Evolutionary conservation across 306 rosid species (phyloP).

Genomic region (Vicia villosa): DNA sequence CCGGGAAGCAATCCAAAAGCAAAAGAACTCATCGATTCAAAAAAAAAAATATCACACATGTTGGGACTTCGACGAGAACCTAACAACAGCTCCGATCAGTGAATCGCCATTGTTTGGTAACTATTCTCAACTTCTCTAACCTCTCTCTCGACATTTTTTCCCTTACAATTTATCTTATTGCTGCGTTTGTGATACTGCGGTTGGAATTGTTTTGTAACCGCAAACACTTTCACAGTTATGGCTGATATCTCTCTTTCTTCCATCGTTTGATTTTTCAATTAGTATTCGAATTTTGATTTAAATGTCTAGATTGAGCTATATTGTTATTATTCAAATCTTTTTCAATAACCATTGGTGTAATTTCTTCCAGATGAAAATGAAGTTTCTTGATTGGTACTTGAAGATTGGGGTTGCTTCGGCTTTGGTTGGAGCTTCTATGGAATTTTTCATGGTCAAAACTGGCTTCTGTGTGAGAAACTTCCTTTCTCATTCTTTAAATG

Average conservation of each 20-base stretch:
- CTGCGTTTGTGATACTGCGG: too few species aligned
- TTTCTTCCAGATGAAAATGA: conserved; percentile 53
- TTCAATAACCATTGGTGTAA: not conserved
- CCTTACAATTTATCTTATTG: too few species aligned
- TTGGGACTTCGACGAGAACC: not conserved
- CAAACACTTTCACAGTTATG: too few species aligned
- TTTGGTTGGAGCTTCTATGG: conserved; percentile 90
- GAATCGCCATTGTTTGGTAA: not conserved
- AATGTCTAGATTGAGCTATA: not conserved
- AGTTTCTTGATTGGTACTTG: conserved; percentile 85
- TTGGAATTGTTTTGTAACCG: too few species aligned
- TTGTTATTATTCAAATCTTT: not conserved
- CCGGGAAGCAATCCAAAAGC: too few species aligned
- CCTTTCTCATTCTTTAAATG: conserved; percentile 42
- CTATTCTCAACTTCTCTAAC: not conserved
- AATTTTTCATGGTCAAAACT: conserved; percentile 83
- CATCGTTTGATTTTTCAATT: not conserved
- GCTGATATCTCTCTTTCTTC: too few species aligned
- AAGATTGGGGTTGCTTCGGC: conserved; percentile 78
- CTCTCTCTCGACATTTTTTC: not conserved
- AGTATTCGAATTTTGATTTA: not conserved
- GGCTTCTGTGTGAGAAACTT: conserved; percentile 86
- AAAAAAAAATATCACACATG: not conserved
- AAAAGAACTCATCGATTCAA: too few species aligned
- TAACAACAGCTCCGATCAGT: not conserved